These are phyloP conservation scores for Penstemon barbatus DNA, from an alignment of 257 asterid species.

Conservation along the genomic window DNA sequence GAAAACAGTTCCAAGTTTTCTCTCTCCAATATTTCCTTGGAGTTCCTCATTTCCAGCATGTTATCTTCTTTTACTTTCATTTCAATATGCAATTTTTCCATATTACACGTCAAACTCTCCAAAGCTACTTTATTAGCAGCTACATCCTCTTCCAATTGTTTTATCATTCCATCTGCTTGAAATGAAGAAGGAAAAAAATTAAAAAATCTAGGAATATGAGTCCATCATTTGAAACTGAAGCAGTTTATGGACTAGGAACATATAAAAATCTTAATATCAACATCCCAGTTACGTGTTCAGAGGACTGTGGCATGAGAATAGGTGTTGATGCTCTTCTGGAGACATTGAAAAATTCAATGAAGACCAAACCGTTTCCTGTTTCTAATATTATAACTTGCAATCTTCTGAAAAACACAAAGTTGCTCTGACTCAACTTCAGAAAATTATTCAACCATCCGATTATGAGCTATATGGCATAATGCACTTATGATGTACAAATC, in stretches of 20 bases:
- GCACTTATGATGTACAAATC: background rate
- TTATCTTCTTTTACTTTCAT: slow-evolving; percentile 62
- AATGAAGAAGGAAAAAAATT: background rate
- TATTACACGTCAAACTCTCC: slow-evolving; percentile 58
- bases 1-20: slow-evolving; percentile 57
- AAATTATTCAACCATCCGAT: slow-evolving; percentile 17
- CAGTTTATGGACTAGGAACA: slow-evolving; percentile 9
- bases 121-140: slow-evolving; percentile 49
- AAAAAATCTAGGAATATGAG: slow-evolving; percentile 6
- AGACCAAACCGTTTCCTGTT: slow-evolving; percentile 7
- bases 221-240: slow-evolving; percentile 25
- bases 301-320: slow-evolving; percentile 14
- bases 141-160: slow-evolving; percentile 60
- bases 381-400: background rate
- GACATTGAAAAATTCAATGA: slow-evolving; percentile 13
- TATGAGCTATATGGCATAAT: slow-evolving; percentile 18
- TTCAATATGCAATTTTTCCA: slow-evolving; percentile 65
- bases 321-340: slow-evolving; percentile 21
- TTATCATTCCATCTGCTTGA: slow-evolving; percentile 57
- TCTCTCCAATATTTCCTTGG: slow-evolving; percentile 57
- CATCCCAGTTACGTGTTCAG: slow-evolving; percentile 13
- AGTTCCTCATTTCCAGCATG: slow-evolving; percentile 46
- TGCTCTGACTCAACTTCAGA: slow-evolving; percentile 9
- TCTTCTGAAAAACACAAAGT: slow-evolving; percentile 14
- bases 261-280: slow-evolving; percentile 1